phyloP scores from a whole-genome alignment of 257 asterid genomes.

The Paraleonurus japonicus region DNA sequence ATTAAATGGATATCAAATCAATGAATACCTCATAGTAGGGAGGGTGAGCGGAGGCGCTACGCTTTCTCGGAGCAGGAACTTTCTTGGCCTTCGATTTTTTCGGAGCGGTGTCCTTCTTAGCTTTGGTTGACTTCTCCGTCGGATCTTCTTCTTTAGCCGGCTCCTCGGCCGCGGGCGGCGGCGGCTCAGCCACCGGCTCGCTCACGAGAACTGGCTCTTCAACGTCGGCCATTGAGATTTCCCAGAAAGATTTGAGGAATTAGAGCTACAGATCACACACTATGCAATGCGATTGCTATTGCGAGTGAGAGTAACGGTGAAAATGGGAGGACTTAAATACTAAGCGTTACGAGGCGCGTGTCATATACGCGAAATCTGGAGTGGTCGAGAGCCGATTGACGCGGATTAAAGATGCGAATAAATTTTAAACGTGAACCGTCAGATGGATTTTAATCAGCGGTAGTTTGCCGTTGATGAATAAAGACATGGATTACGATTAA shows the following conservation, averaged over 20 bases:
- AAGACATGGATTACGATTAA: conserved; percentile 35
- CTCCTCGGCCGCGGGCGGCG: conserved; percentile 16
- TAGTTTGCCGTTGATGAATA: not conserved
- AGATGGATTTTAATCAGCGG: conserved; percentile 43
- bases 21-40: conserved; percentile 55
- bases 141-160: not conserved
- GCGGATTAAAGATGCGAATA: conserved; percentile 32
- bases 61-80: conserved; percentile 46
- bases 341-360: conserved; percentile 12
- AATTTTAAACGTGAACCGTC: conserved; percentile 32
- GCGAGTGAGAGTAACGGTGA: not conserved
- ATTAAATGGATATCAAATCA: not conserved
- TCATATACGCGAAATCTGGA: conserved; percentile 17
- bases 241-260: not conserved
- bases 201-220: conserved; percentile 26
- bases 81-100: conserved; percentile 34
- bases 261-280: not conserved
- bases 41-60: conserved; percentile 42
- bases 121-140: not conserved
- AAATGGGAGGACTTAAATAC: conserved; percentile 31
- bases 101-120: conserved; percentile 23
- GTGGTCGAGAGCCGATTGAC: conserved; percentile 30
- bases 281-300: not conserved
- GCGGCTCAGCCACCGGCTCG: conserved; percentile 24
- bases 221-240: conserved; percentile 23